These are phyloP conservation scores for Sherardia arvensis DNA, from an alignment of 257 asterid species.

Conservation along the genomic window DNA sequence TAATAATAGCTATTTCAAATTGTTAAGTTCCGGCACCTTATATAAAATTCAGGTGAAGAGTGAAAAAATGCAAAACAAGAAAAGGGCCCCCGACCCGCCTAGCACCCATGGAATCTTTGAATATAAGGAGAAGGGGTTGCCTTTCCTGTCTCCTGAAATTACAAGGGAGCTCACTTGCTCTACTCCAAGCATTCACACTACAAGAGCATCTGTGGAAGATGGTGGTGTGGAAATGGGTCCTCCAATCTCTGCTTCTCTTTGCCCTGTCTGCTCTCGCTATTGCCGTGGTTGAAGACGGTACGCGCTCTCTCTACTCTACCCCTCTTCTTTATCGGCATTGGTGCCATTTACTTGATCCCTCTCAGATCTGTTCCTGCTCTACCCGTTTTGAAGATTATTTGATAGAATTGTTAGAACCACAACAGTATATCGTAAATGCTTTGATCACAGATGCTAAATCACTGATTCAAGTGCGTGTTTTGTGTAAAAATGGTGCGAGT, in stretches of 20 bases:
- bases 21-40: too few species aligned
- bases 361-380: too few species aligned
- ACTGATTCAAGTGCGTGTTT: too few species aligned
- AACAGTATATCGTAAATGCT: too few species aligned
- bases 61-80: not conserved
- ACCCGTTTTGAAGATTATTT: too few species aligned
- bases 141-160: conserved; percentile 3
- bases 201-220: conserved; percentile 14
- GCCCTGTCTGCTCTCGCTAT: conserved; percentile 17
- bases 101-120: conserved; percentile 26
- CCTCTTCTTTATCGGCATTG: too few species aligned
- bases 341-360: too few species aligned
- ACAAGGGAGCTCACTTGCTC: not conserved
- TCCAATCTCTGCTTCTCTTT: conserved; percentile 12
- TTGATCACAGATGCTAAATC: too few species aligned
- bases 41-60: too few species aligned
- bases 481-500: too few species aligned
- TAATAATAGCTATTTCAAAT: not conserved
- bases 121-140: too few species aligned
- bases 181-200: not conserved
- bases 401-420: too few species aligned
- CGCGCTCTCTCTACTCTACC: conserved; percentile 8
- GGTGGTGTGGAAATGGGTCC: conserved; percentile 25
- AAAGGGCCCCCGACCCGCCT: not conserved
- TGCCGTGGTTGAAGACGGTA: conserved; percentile 35